A percentile compares a stretch with the other conserved stretches of the same genome.
These are phyloP conservation scores for Trypanosoma cruzi DNA, from an alignment of 208 protist species.

Conservation along the genomic window DNA sequence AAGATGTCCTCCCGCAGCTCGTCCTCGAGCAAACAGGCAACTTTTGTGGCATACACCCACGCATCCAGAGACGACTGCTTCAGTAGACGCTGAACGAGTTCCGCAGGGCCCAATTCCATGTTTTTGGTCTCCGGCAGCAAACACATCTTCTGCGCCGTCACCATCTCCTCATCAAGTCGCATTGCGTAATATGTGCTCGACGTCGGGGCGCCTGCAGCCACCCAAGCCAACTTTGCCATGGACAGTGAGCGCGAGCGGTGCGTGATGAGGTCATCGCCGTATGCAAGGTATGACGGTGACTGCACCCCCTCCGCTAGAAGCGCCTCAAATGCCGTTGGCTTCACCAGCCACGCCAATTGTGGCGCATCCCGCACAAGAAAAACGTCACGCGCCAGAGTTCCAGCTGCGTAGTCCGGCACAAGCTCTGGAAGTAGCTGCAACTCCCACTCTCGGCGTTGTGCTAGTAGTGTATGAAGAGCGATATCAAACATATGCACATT, in stretches of 20 bases:
- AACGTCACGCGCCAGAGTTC: conserved; percentile 36
- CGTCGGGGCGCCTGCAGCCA: conserved; percentile 40
- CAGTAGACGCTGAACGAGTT: conserved; percentile 64
- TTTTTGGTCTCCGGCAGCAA: conserved; percentile 40
- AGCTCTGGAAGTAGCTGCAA: conserved; percentile 68
- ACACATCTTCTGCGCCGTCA: conserved; percentile 48
- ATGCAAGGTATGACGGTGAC: conserved; percentile 36
- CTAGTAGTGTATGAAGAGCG: conserved; percentile 48
- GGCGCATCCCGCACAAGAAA: conserved; percentile 68
- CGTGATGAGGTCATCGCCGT: conserved; percentile 48
- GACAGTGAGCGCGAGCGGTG: conserved; percentile 64
- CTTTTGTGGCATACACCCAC: conserved; percentile 62
- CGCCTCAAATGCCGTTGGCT: conserved; percentile 50
- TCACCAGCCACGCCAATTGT: conserved; percentile 78
- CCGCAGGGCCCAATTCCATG: conserved; percentile 47
- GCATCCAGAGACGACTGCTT: conserved; percentile 41
- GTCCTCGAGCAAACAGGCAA: conserved; percentile 40
- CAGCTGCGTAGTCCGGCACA: conserved; percentile 28
- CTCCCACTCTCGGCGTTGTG: conserved; percentile 72
- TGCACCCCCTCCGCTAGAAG: conserved; percentile 49
- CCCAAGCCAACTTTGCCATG: conserved; percentile 57
- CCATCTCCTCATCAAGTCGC: conserved; percentile 43
- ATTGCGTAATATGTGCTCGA: conserved; percentile 39
- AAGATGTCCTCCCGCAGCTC: conserved; percentile 56
- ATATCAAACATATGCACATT: conserved; percentile 47